Percentiles rank a stretch among this genome's conserved stretches.
Conservation (phyloP, 2,329 filamentous ascomycete species). For the Colletotrichum shisoi region DNA sequence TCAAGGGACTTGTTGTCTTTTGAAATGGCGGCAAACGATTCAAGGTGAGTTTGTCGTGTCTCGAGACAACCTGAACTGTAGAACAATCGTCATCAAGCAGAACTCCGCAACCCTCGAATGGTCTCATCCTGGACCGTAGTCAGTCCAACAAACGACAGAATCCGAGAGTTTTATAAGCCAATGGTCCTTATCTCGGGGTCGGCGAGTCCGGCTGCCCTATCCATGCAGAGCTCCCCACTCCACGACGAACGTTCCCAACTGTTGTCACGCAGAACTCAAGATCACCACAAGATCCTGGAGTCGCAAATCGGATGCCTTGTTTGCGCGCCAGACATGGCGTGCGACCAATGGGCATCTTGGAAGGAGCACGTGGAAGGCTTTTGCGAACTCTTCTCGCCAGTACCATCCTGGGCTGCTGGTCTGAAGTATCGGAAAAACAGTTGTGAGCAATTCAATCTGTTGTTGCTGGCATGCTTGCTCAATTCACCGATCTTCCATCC, state of each 20-base stretch:
- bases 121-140: background rate
- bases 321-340: background rate
- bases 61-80: background rate
- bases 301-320: too few relatives aligned
- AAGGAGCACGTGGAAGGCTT: background rate
- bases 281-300: background rate
- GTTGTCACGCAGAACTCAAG: too few relatives aligned
- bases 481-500: too few relatives aligned
- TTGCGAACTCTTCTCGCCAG: too few relatives aligned
- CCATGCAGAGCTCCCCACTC: background rate
- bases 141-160: background rate
- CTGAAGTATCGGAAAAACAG: too few relatives aligned
- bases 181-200: background rate
- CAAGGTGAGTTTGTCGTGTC: too few relatives aligned
- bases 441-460: too few relatives aligned
- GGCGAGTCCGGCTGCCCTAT: background rate
- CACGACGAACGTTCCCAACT: background rate
- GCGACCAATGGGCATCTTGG: background rate
- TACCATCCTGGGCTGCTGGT: background rate
- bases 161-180: background rate
- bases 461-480: too few relatives aligned
- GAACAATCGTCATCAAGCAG: background rate
- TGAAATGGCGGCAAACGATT: too few relatives aligned
- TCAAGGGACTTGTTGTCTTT: too few relatives aligned
- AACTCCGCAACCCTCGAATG: background rate